These are phyloP conservation scores for Sordariomycetes sp. DNA, from an alignment of 2,329 filamentous ascomycete species.

Conservation along the genomic window DNA sequence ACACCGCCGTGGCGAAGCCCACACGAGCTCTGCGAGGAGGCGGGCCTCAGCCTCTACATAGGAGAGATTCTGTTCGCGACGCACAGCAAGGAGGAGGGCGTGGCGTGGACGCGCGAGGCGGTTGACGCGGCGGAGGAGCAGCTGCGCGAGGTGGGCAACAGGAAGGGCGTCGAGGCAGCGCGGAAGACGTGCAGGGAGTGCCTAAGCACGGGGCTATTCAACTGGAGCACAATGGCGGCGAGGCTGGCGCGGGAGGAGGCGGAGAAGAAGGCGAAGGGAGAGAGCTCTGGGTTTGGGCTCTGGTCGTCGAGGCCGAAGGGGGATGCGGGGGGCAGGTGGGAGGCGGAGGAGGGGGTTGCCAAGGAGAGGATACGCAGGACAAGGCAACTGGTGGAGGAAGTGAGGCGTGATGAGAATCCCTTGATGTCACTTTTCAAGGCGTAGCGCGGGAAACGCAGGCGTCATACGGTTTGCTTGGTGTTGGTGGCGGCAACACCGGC, in stretches of 20 bases:
- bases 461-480: background rate
- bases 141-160: conserved; percentile 27
- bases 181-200: conserved; percentile 63
- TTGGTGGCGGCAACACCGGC: background rate
- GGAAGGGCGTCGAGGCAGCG: conserved; percentile 8
- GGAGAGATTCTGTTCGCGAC: conserved; percentile 83
- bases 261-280: conserved; percentile 19
- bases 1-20: conserved; percentile 53
- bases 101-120: conserved; percentile 84
- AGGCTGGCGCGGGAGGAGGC: conserved; percentile 46
- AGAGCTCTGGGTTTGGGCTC: conserved; percentile 23
- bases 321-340: conserved; percentile 35
- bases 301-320: conserved; percentile 22
- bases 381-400: conserved; percentile 39
- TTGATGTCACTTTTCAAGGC: conserved; percentile 25
- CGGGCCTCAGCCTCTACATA: conserved; percentile 78
- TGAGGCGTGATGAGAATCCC: conserved; percentile 23
- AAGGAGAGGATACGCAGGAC: conserved; percentile 39
- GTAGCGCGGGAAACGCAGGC: conserved; percentile 10
- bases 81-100: conserved; percentile 50
- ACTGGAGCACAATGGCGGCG: conserved; percentile 75
- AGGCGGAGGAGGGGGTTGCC: conserved; percentile 43
- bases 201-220: conserved; percentile 62
- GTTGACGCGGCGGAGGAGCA: conserved; percentile 70
- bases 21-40: conserved; percentile 69